These are phyloP conservation scores for Clonostachys byssicola DNA, from an alignment of 2,329 filamentous ascomycete species.

Conservation along the genomic window DNA sequence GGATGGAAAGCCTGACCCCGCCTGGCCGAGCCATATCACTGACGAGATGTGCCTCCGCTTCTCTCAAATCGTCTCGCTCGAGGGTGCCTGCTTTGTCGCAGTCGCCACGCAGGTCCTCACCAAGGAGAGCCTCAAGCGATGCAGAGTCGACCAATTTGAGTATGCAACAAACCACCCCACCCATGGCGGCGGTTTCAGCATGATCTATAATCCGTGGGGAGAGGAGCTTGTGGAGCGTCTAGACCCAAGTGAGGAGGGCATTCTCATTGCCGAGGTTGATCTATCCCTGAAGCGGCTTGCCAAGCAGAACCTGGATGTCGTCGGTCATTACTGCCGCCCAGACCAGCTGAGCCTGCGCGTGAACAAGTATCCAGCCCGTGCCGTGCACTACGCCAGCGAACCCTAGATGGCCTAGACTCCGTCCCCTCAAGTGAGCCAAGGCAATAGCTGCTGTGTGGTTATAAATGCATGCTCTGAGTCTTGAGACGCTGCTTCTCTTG, in stretches of 20 bases:
- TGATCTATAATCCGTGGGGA: constrained; percentile 24
- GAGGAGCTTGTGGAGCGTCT: constrained; percentile 16
- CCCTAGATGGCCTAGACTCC: neutral
- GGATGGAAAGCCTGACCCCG: constrained; percentile 19
- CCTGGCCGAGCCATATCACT: constrained; percentile 16
- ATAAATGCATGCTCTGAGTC: too few relatives aligned
- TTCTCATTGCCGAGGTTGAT: constrained; percentile 30
- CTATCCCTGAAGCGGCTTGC: constrained; percentile 11
- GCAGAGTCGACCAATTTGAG: constrained; percentile 17
- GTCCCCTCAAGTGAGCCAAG: neutral
- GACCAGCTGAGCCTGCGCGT: constrained; percentile 31
- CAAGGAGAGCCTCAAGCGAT: constrained; percentile 28
- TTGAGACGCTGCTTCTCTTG: too few relatives aligned
- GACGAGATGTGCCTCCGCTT: constrained; percentile 29
- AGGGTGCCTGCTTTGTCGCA: constrained; percentile 49
- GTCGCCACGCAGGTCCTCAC: constrained; percentile 43
- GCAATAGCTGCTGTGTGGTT: too few relatives aligned
- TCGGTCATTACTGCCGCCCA: constrained; percentile 23
- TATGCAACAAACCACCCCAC: constrained; percentile 23
- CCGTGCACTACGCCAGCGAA: constrained; percentile 1
- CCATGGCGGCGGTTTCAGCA: constrained; percentile 12
- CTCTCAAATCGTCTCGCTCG: constrained; percentile 50
- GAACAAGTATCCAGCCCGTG: constrained; percentile 9
- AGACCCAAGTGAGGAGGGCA: constrained; percentile 18
- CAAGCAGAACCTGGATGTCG: constrained; percentile 27